phyloP scores from a whole-genome alignment of 2,329 filamentous ascomycete genomes.

The Penicillium crustosum region DNA sequence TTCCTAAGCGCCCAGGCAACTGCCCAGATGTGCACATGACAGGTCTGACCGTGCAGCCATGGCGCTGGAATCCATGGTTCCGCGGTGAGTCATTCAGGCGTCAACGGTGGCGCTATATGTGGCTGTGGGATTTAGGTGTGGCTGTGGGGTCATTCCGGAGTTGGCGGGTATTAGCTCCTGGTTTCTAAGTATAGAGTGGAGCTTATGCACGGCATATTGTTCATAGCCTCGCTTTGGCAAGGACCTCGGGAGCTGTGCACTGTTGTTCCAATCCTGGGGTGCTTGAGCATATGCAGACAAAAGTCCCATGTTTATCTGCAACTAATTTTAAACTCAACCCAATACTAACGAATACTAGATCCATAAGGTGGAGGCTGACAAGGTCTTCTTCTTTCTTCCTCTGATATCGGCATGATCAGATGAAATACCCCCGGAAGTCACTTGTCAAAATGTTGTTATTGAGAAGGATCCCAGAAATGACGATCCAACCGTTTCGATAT shows the following conservation, averaged over 20 bases:
- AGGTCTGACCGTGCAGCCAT: background rate
- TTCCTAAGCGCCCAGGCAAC: background rate
- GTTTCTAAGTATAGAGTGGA: constrained; percentile 1
- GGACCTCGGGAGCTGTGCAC: background rate
- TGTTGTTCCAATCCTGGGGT: background rate
- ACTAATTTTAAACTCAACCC: background rate
- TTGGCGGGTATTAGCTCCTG: background rate
- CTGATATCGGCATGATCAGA: background rate
- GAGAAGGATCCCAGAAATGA: too few relatives aligned
- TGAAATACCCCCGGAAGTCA: too few relatives aligned
- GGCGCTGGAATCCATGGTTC: background rate
- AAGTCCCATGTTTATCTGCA: background rate
- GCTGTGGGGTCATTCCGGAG: background rate
- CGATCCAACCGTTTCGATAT: too few relatives aligned
- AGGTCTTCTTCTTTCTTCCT: background rate
- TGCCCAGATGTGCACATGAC: background rate
- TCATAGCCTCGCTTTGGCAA: background rate
- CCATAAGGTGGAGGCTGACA: background rate
- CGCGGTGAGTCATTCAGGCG: constrained; percentile 1
- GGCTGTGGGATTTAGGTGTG: background rate
- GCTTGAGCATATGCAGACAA: background rate
- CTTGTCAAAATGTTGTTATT: too few relatives aligned
- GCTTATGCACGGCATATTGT: background rate
- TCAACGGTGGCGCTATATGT: background rate
- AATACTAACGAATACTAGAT: background rate